These are phyloP conservation scores for Lathyrus sativus DNA, from an alignment of 306 rosid species.

Conservation along the genomic window DNA sequence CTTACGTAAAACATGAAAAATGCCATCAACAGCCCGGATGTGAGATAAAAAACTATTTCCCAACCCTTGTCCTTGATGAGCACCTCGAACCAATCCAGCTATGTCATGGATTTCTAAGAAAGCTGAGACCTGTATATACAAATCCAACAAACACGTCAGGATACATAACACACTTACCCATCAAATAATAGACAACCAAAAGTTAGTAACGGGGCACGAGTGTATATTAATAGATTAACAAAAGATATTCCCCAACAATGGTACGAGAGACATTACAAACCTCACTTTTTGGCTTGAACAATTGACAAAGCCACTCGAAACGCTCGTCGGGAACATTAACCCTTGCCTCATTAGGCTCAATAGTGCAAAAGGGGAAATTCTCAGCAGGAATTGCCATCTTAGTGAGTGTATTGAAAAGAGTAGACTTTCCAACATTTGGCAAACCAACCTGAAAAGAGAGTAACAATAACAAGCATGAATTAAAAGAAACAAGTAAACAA, in stretches of 20 bases:
- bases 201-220: background rate
- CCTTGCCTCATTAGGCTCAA: conserved; percentile 97
- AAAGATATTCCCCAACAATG: background rate
- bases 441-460: conserved; percentile 75
- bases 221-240: background rate
- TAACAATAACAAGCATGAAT: conserved; percentile 32
- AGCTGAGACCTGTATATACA: conserved; percentile 69
- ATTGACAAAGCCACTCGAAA: conserved; percentile 93
- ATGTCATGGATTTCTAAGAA: conserved; percentile 96
- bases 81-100: conserved; percentile 96
- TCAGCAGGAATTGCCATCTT: conserved; percentile 93
- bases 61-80: conserved; percentile 96
- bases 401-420: conserved; percentile 92
- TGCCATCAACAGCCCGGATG: conserved; percentile 98
- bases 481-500: background rate
- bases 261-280: conserved; percentile 48
- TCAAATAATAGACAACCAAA: conserved; percentile 20
- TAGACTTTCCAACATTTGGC: conserved; percentile 99
- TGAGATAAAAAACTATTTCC: conserved; percentile 98
- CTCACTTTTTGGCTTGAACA: conserved; percentile 92
- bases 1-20: conserved; percentile 97
- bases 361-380: conserved; percentile 98
- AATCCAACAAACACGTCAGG: conserved; percentile 17
- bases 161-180: conserved; percentile 5
- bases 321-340: conserved; percentile 93